These are phyloP conservation scores for Oryza brachyantha DNA, from an alignment of 176 grass and related monocot species.

Conservation along the genomic window DNA sequence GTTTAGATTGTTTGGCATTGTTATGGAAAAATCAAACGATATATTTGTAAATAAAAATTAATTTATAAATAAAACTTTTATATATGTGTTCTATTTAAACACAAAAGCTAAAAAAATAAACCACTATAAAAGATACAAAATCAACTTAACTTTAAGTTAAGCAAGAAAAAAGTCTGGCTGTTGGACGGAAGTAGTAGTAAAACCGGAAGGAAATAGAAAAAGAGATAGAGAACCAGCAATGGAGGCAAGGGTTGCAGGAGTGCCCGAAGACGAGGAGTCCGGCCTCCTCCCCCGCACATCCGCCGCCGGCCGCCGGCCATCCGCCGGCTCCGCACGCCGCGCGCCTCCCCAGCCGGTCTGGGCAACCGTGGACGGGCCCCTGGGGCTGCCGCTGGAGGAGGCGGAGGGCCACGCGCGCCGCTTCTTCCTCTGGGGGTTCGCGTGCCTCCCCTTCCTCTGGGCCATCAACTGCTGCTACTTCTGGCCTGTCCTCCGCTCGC, in stretches of 20 bases:
- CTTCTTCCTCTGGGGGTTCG: constrained; percentile 94
- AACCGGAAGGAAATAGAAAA: neutral
- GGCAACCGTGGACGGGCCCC: constrained; percentile 80
- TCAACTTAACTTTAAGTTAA: too few species aligned
- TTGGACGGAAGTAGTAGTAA: neutral
- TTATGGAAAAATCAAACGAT: too few species aligned
- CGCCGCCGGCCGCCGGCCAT: neutral
- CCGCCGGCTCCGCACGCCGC: neutral
- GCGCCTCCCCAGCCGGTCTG: constrained; percentile 32
- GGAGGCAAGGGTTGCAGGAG: constrained; percentile 46
- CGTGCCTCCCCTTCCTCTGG: constrained; percentile 88
- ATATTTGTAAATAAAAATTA: too few species aligned
- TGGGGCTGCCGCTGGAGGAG: constrained; percentile 76
- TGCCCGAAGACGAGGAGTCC: constrained; percentile 46
- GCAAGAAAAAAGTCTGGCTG: too few species aligned
- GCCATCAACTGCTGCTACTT: constrained; percentile 96
- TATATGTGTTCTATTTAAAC: too few species aligned
- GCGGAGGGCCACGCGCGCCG: constrained; percentile 60
- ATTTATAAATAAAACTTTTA: too few species aligned
- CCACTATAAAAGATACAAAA: too few species aligned
- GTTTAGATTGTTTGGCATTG: too few species aligned
- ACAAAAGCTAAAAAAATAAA: too few species aligned
- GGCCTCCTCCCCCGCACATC: constrained; percentile 34
- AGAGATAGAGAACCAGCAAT: constrained; percentile 7
- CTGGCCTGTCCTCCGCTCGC: constrained; percentile 77